Evolutionary conservation across 352 stramenopile species (phyloP), one percentile per base, ranked within the genome.

Genomic region (Lagenidium sp.): DNA sequence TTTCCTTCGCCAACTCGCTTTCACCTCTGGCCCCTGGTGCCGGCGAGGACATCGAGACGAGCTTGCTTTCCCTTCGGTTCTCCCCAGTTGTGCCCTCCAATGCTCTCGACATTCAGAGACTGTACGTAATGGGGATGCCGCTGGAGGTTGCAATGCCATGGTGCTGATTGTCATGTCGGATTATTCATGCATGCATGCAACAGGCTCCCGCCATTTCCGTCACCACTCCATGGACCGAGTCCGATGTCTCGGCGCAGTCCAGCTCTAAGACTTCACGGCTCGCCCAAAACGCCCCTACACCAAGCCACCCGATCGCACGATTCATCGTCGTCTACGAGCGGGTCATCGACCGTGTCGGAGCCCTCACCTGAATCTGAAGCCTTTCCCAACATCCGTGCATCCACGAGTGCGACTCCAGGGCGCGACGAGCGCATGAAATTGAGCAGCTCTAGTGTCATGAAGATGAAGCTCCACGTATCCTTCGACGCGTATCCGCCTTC

Each of bases 321-420:
- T 3, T 71, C 59, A 1, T 73, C 63, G 22, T 38, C 54, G 19
- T 64, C 53, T 8, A 57, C 42, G 8, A 42, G 50, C n/a, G 50
- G 40, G n/a, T 48, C 21, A 15, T 34, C 32, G 2, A 51, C 45
- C 13, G 41, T 34, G 3, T 48, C 47, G 6, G 51, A 44, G 22
- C 38, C 38, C 24, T n/a, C 5, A n/a, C 16, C 11, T 24, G 39
- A 23, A n/a, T 25, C 15, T 12, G 63, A 80, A 3, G 78, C 72
- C 2, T 90, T 93, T 20, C 80, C 80, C 0, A 89, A 88, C 28
- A 88, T 93, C 21, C 74, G 79, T 25, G 77, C 80, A 1, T 90
- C 67, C 1, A 93, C 71, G 4, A 88, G 64, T 26, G 61, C 70
- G 2, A 88, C 71, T 7, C 80, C 80, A 15, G 80, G 80, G 2